Evolutionary conservation across 345 rosid genomes (phyloP).

Genomic region (Hypericum androsaemum): DNA sequence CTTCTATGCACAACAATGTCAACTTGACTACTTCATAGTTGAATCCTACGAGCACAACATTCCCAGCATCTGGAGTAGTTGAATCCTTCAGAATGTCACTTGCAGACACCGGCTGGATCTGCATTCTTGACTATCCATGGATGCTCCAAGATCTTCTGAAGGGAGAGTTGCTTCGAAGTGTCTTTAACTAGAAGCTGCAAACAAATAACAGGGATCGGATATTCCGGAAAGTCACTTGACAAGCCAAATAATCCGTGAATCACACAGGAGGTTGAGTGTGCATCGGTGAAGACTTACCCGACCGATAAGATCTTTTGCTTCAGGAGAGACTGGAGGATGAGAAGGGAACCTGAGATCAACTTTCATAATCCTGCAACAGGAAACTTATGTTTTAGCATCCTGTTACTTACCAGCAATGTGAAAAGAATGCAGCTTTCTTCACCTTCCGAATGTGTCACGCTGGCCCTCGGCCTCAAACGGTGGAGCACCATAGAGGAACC

Average conservation of each 20-base stretch:
- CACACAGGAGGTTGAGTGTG: neutral
- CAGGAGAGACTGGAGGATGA: conserved; percentile 45
- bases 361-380: conserved; percentile 55
- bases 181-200: conserved; percentile 89
- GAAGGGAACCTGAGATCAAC: conserved; percentile 75
- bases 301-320: conserved; percentile 62
- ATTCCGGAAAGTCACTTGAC: neutral
- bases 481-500: conserved; percentile 85
- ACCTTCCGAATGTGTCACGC: conserved; percentile 75
- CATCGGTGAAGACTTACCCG: conserved; percentile 26
- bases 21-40: no score
- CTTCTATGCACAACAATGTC: no score
- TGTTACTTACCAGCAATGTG: neutral
- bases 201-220: conserved; percentile 9
- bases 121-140: conserved; percentile 88
- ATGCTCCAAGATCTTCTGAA: conserved; percentile 71
- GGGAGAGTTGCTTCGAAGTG: conserved; percentile 71
- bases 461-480: conserved; percentile 92
- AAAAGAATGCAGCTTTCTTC: neutral
- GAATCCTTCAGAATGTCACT: neutral
- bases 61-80: no score
- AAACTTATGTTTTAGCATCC: conserved; percentile 1
- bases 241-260: neutral
- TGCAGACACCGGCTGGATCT: conserved; percentile 51
- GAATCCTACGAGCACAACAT: no score